These are phyloP conservation scores for Phyllachora maydis DNA, from an alignment of 2,329 filamentous ascomycete genomes.

Conservation along the genomic window DNA sequence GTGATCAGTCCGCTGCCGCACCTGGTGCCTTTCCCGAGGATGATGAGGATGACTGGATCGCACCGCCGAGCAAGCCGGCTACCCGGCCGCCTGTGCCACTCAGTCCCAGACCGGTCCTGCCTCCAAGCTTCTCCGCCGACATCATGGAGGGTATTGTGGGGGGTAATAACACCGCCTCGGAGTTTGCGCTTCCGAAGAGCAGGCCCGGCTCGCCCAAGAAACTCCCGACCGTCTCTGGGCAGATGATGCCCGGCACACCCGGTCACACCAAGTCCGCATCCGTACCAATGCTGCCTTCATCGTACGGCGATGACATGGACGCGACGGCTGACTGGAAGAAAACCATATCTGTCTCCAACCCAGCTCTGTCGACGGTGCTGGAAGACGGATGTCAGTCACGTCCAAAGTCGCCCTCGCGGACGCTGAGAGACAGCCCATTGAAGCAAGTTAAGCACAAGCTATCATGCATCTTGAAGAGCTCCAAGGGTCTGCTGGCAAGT, in stretches of 20 bases:
- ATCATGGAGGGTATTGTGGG: constrained; percentile 34
- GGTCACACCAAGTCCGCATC: constrained; percentile 43
- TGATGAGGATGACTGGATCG: constrained; percentile 43
- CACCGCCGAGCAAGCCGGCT: constrained; percentile 21
- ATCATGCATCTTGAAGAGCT: constrained; percentile 76
- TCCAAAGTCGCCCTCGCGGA: constrained; percentile 33
- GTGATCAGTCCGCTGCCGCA: constrained; percentile 17
- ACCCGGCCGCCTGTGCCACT: constrained; percentile 12
- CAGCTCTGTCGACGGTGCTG: constrained; percentile 24
- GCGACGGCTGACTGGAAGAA: constrained; percentile 39
- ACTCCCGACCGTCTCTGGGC: constrained; percentile 9
- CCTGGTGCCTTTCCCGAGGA: constrained; percentile 41
- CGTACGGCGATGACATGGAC: constrained; percentile 4
- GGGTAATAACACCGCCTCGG: constrained; percentile 24
- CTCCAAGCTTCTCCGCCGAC: constrained; percentile 41
- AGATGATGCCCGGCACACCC: constrained; percentile 11
- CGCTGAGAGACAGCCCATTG: constrained; percentile 52
- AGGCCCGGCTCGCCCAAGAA: constrained; percentile 15
- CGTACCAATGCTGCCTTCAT: constrained; percentile 28
- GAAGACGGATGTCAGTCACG: constrained; percentile 18
- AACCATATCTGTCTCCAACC: constrained; percentile 37
- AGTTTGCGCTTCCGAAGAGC: constrained; percentile 21
- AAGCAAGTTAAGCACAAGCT: constrained; percentile 87
- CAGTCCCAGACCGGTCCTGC: constrained; percentile 27
- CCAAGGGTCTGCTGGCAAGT: constrained; percentile 68